phyloP scores from a whole-genome alignment of 257 asterid genomes.

The Solanum bulbocastanum region DNA sequence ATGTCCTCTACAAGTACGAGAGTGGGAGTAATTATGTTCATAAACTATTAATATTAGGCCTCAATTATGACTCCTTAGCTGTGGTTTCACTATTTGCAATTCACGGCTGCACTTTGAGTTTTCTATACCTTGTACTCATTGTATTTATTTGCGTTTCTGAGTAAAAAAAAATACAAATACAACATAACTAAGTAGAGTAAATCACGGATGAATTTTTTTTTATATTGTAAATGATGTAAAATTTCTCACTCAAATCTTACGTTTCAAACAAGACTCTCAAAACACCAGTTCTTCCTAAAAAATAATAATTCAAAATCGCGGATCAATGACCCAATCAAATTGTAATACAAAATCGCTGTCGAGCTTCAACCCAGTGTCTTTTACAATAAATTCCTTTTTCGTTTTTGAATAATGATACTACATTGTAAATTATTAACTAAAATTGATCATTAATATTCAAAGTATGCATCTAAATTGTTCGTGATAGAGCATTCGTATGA shows the following conservation, averaged over 20 bases:
- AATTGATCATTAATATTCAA: neutral
- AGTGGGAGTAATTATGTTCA: neutral
- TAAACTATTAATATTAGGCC: neutral
- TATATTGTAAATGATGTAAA: neutral
- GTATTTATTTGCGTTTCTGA: neutral
- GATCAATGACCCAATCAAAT: neutral
- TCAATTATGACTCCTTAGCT: neutral
- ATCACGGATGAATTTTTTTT: neutral
- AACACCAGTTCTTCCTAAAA: neutral
- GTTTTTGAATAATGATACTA: neutral
- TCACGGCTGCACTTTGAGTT: neutral
- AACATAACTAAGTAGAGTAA: neutral
- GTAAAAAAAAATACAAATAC: neutral
- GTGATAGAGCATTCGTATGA: neutral
- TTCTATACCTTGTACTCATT: neutral
- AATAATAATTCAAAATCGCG: neutral
- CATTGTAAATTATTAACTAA: neutral
- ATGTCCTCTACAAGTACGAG: neutral
- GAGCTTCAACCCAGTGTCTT: neutral
- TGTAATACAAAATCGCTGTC: neutral
- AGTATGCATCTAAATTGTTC: neutral
- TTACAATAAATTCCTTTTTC: too few species aligned
- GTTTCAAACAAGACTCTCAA: neutral
- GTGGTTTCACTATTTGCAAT: neutral
- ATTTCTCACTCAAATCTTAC: neutral